A percentile compares a stretch with the other conserved stretches of the same genome.
phyloP scores from a whole-genome alignment of 257 asterid species.

The Solanum tarapatanum region DNA sequence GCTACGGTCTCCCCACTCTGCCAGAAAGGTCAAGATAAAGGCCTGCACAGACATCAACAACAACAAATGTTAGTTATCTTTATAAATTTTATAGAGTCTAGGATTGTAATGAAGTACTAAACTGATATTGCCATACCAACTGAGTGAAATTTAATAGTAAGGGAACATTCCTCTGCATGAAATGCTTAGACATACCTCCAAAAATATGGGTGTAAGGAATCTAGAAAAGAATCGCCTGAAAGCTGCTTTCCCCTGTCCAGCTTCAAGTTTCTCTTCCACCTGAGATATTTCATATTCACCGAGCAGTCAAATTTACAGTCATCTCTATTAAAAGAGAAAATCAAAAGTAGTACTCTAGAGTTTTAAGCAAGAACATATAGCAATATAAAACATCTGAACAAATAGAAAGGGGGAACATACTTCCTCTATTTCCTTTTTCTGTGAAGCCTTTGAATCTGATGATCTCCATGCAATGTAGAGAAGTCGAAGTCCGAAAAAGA shows the following conservation, averaged over 20 bases:
- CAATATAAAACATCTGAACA: not conserved
- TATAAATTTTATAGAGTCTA: not conserved
- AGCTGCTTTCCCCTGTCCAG: conserved; percentile 73
- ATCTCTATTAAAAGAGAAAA: not conserved
- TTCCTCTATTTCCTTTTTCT: conserved; percentile 89
- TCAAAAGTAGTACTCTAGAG: not conserved
- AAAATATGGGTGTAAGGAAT: conserved; percentile 75
- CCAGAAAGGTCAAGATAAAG: conserved; percentile 83
- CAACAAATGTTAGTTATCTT: not conserved
- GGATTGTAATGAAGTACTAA: not conserved
- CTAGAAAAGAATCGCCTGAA: conserved; percentile 68
- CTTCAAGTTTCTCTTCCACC: conserved; percentile 87
- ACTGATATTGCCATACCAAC: not conserved
- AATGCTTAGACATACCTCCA: conserved; percentile 45
- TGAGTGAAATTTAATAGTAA: not conserved
- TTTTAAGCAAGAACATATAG: not conserved
- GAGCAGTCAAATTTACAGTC: not conserved
- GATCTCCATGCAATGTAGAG: conserved; percentile 88
- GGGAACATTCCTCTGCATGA: not conserved
- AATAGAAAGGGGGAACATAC: conserved; percentile 24
- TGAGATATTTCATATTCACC: conserved; percentile 11
- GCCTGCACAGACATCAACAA: conserved; percentile 40
- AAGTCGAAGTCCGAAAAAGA: conserved; percentile 83
- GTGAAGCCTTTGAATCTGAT: conserved; percentile 77
- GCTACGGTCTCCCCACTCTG: conserved; percentile 99